Conservation (phyloP, 768 basidiomycete genomes). For the Thelephora aurantiotincta region DNA sequence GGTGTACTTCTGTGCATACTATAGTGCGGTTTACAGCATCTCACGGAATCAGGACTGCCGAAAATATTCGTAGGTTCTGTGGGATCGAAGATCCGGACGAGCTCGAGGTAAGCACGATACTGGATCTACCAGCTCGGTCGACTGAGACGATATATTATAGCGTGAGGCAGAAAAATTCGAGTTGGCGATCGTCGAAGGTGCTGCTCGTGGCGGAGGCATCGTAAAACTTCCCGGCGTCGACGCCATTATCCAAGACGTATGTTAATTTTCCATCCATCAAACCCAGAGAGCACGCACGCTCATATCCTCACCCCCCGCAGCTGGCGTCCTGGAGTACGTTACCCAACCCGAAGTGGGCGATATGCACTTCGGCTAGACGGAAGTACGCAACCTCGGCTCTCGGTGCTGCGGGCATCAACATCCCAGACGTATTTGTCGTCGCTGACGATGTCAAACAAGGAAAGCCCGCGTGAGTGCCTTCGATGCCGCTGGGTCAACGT, state of each 20-base stretch:
- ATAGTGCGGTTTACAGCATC: slow-evolving; percentile 22
- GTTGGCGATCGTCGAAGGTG: slow-evolving; percentile 53
- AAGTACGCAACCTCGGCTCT: slow-evolving; percentile 65
- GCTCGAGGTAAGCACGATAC: slow-evolving; percentile 39
- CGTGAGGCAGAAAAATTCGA: slow-evolving; percentile 70
- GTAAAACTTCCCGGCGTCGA: slow-evolving; percentile 61
- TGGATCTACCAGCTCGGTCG: neutral
- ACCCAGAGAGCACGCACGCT: neutral
- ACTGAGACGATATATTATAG: slow-evolving; percentile 19
- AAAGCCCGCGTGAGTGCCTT: slow-evolving; percentile 50
- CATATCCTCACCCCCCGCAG: slow-evolving; percentile 8
- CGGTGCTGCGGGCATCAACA: slow-evolving; percentile 45
- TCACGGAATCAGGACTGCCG: slow-evolving; percentile 75
- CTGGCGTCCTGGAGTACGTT: slow-evolving; percentile 14
- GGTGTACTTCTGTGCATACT: neutral
- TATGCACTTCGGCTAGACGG: slow-evolving; percentile 78
- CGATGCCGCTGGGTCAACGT: neutral
- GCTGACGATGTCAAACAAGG: slow-evolving; percentile 76
- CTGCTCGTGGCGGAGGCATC: slow-evolving; percentile 33
- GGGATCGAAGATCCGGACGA: slow-evolving; percentile 51
- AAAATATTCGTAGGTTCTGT: slow-evolving; percentile 65
- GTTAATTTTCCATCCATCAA: slow-evolving; percentile 4
- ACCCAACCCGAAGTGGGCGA: slow-evolving; percentile 66
- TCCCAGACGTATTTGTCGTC: slow-evolving; percentile 61
- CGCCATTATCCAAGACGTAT: slow-evolving; percentile 41